Conservation (phyloP, 1,139 yeast species). For the Candida albicans region DNA sequence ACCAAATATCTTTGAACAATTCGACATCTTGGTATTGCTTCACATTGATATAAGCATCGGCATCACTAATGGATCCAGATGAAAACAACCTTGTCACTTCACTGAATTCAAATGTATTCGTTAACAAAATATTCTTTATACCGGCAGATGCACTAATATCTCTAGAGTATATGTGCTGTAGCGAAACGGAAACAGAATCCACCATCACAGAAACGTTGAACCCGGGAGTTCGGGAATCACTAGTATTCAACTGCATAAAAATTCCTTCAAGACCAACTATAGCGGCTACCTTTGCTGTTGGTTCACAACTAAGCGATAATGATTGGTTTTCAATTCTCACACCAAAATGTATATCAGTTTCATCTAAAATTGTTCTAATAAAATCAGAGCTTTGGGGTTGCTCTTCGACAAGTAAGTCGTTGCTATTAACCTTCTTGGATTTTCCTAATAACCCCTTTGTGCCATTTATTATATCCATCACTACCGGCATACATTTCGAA, state of each 20-base stretch:
- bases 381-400: constrained; percentile 22
- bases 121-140: constrained; percentile 51
- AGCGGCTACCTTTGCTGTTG: constrained; percentile 90
- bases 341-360: constrained; percentile 64
- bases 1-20: constrained; percentile 84
- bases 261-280: constrained; percentile 71
- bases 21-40: constrained; percentile 87
- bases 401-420: constrained; percentile 12
- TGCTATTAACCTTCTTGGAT: constrained; percentile 7
- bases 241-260: constrained; percentile 55
- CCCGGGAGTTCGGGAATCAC: constrained; percentile 32
- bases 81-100: constrained; percentile 43
- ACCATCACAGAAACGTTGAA: constrained; percentile 42
- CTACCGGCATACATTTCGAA: constrained; percentile 78
- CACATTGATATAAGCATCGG: constrained; percentile 66
- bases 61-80: constrained; percentile 55
- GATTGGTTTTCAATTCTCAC: constrained; percentile 70
- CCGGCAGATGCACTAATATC: constrained; percentile 78
- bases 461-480: constrained; percentile 56
- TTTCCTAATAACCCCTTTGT: constrained; percentile 39
- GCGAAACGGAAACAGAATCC: constrained; percentile 59
- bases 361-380: constrained; percentile 41
- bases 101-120: constrained; percentile 38
- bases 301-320: constrained; percentile 82
- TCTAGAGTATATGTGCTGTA: constrained; percentile 89